phyloP scores from a whole-genome alignment of 305 asterid species.

The Fraxinus latifolia region DNA sequence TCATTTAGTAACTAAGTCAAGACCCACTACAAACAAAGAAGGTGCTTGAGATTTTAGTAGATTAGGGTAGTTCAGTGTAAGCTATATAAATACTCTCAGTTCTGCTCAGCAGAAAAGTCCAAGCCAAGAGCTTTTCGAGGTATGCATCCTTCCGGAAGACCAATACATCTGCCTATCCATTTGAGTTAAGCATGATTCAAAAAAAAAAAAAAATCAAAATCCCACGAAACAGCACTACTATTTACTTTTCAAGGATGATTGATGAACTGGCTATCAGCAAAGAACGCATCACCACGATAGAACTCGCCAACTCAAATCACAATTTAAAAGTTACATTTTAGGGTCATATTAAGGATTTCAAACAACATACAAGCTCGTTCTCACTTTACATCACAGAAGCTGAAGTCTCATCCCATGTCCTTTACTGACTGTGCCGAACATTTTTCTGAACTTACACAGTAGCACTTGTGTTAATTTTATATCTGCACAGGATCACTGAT shows the following conservation, averaged over 20 bases:
- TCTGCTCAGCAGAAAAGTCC: background rate
- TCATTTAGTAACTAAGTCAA: background rate
- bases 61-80: background rate
- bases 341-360: background rate
- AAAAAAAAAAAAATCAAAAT: background rate
- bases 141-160: background rate
- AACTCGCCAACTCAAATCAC: background rate
- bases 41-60: background rate
- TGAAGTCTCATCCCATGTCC: background rate
- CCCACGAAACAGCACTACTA: background rate
- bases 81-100: background rate
- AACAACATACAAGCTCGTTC: background rate
- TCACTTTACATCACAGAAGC: background rate
- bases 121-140: background rate
- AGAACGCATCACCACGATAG: background rate
- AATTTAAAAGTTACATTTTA: background rate
- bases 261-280: background rate
- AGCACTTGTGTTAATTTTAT: background rate
- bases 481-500: background rate
- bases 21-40: background rate
- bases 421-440: background rate
- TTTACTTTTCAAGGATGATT: background rate
- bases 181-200: background rate
- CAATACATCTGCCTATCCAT: background rate
- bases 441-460: background rate